These are phyloP conservation scores for Xanthoparmelia taractica DNA, from an alignment of 495 filamentous ascomycete species.

Conservation along the genomic window DNA sequence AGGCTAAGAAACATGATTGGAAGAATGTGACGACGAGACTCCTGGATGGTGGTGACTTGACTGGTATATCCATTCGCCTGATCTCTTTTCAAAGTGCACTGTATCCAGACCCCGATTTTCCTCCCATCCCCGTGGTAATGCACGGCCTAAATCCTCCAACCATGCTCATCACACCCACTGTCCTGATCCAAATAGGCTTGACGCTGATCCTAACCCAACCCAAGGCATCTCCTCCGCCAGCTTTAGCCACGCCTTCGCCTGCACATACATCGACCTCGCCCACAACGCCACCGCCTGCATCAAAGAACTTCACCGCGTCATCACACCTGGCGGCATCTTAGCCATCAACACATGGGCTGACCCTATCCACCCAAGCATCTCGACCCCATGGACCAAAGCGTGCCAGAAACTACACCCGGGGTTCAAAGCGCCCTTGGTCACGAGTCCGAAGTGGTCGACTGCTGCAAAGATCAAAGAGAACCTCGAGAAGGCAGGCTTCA, in stretches of 20 bases:
- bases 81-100: not conserved
- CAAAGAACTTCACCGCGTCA: conserved; percentile 6
- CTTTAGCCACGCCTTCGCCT: conserved; percentile 70
- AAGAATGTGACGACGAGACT: conserved; percentile 12
- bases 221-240: conserved; percentile 42
- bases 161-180: too few relatives aligned
- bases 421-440: conserved; percentile 11
- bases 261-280: conserved; percentile 65
- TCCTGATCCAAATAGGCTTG: not conserved
- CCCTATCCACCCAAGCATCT: conserved; percentile 15
- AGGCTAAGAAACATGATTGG: conserved; percentile 7
- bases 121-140: too few relatives aligned
- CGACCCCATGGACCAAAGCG: conserved; percentile 4
- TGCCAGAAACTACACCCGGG: conserved; percentile 4
- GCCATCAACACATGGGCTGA: conserved; percentile 13
- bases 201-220: not conserved
- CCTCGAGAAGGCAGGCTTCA: conserved; percentile 10
- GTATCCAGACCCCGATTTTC: not conserved
- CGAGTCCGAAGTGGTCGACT: conserved; percentile 14
- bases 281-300: conserved; percentile 17
- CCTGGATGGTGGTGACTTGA: conserved; percentile 12
- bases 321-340: conserved; percentile 9
- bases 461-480: conserved; percentile 8
- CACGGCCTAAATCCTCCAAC: too few relatives aligned
- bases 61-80: not conserved